Evolutionary conservation across 164 flowering plant species (phyloP).

Genomic region (Sedum album): DNA sequence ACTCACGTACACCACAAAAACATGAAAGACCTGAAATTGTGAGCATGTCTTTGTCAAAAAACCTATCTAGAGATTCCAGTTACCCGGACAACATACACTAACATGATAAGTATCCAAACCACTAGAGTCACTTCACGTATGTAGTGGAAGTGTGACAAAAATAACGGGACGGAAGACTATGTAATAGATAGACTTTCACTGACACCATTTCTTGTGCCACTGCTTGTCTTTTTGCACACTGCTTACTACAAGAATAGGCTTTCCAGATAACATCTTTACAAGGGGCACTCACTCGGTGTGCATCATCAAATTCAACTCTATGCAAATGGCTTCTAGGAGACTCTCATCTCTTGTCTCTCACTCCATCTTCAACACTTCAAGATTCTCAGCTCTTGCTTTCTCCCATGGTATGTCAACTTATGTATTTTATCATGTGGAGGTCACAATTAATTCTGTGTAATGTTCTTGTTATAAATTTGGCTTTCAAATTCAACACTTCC

Average conservation of each 20-base stretch:
- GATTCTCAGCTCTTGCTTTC: conserved; percentile 4
- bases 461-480: background rate
- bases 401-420: conserved; percentile 18
- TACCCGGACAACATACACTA: too few species aligned
- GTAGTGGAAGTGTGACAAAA: too few species aligned
- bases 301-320: background rate
- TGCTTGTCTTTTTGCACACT: too few species aligned
- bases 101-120: too few species aligned
- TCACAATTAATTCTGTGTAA: background rate
- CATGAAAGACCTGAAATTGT: background rate
- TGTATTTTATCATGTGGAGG: background rate
- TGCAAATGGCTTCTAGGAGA: conserved; percentile 22
- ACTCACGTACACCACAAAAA: background rate
- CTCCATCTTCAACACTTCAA: conserved; percentile 11
- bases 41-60: too few species aligned
- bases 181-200: too few species aligned
- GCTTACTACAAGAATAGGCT: too few species aligned
- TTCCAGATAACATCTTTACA: background rate
- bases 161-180: too few species aligned
- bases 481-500: background rate
- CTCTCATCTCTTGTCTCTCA: conserved; percentile 25
- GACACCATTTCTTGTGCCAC: too few species aligned
- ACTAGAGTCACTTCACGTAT: too few species aligned
- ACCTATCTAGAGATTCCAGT: too few species aligned
- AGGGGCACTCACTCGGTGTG: background rate